Base-by-base conservation (phyloP, 805 yeast genomes). In the Barnettozyma californica region DNA sequence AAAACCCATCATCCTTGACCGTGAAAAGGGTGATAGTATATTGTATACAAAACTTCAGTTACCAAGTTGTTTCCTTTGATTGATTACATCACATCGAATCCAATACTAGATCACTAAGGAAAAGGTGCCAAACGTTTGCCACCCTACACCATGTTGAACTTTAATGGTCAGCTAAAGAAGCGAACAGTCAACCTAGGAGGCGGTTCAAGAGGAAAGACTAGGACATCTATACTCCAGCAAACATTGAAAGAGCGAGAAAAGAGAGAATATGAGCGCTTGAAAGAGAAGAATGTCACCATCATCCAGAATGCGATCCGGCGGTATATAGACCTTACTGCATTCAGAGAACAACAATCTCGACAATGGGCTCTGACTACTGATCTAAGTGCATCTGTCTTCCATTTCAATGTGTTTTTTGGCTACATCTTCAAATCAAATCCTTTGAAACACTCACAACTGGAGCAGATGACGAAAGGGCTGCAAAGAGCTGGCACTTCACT, bases 211-310 rank as follows among this genome's bases (percentile, higher is more conserved):
- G 64, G 45, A 46, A 66, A 52, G 59, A 74, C 63, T 65, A 71
- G 50, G n/a, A 27, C 33, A 7, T 25, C 43, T 8, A 40, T 26
- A 19, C 31, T 40, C 14, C 78, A 76, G 49, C 80, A 77, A 53
- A 82, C 95, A 4, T 78, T 79, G 55, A 68, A 68, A 36, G 89
- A 87, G 52, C 72, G 97, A 36, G 74, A 72, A 49, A 75, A 74
- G 50, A 75, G 97, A 49, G 90, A 86, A 49, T 62, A 68, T 29
- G 74, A 68, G 14, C 72, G 87, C 20, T 58, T 62, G 13, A 75
- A 73, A 43, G 77, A 74, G 36, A 68, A 64, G 34, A 77, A 87
- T 1, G 81, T 80, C 0, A 48, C 55, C 1, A 46, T 63, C 7
- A 62, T 91, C 34, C 92, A 85, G 59, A 57, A 69, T 3, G 60